Conservation (phyloP, 257 asterid genomes). For the Apocynum venetum region DNA sequence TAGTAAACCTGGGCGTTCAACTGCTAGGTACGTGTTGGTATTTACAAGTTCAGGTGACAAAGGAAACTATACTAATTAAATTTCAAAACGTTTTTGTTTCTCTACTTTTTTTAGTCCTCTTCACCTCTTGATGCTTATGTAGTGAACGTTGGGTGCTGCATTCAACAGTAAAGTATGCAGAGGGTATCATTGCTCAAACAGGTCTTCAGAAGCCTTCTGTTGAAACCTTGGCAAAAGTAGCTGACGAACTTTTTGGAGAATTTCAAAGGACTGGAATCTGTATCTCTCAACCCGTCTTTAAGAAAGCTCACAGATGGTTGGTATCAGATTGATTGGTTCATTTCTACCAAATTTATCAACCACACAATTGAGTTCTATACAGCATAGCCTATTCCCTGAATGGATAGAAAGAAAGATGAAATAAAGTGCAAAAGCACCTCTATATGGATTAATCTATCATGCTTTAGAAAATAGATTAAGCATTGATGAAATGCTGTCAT, state of each 20-base stretch:
- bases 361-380: not conserved
- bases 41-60: not conserved
- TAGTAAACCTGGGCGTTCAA: slow-evolving; percentile 81
- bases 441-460: not conserved
- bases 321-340: slow-evolving; percentile 18
- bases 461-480: not conserved
- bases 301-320: slow-evolving; percentile 88
- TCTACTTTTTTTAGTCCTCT: not conserved
- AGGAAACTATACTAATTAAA: not conserved
- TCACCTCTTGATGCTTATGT: slow-evolving; percentile 2
- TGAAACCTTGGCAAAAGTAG: slow-evolving; percentile 50
- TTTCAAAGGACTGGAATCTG: slow-evolving; percentile 54
- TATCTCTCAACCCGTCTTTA: slow-evolving; percentile 58
- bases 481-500: not conserved
- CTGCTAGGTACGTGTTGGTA: slow-evolving; percentile 39
- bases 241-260: slow-evolving; percentile 69
- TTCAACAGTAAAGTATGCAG: slow-evolving; percentile 68
- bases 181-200: slow-evolving; percentile 51
- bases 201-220: slow-evolving; percentile 71
- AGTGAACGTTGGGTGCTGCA: slow-evolving; percentile 93
- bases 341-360: not conserved
- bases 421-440: not conserved
- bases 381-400: not conserved
- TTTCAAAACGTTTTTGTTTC: not conserved
- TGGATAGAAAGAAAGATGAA: not conserved